Percentiles rank a stretch among this genome's conserved stretches.
phyloP scores from a whole-genome alignment of 2,329 filamentous ascomycete genomes.

The Pseudofabraea citricarpa region DNA sequence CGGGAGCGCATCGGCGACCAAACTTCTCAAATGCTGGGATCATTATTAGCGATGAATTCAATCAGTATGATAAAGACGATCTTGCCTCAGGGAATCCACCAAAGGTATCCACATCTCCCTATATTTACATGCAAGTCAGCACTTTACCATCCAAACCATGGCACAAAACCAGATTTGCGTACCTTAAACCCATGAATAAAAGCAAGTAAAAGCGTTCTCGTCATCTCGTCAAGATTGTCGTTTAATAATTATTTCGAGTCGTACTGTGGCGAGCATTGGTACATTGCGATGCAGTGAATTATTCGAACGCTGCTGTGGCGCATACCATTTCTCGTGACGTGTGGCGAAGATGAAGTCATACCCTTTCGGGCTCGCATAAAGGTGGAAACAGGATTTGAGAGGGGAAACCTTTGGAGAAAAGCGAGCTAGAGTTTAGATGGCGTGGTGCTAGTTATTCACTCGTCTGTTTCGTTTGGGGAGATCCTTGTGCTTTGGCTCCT shows the following conservation, averaged over 20 bases:
- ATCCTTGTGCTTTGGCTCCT: too few species aligned
- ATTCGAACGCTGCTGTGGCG: not conserved
- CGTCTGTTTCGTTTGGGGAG: too few species aligned
- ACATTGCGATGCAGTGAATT: not conserved
- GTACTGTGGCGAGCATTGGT: not conserved
- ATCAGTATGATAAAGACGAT: not conserved
- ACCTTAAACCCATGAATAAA: conserved; percentile 69
- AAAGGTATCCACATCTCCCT: conserved; percentile 66
- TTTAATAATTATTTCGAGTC: not conserved
- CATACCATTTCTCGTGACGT: not conserved
- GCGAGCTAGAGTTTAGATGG: not conserved
- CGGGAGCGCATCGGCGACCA: conserved; percentile 53
- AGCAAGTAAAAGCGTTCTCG: conserved; percentile 61
- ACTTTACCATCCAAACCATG: too few species aligned
- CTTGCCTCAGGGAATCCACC: conserved; percentile 53
- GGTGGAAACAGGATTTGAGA: not conserved
- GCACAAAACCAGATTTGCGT: too few species aligned
- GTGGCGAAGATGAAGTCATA: not conserved
- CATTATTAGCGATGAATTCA: not conserved
- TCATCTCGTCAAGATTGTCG: conserved; percentile 34
- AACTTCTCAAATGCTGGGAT: conserved; percentile 48
- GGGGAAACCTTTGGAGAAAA: not conserved
- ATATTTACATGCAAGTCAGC: too few species aligned
- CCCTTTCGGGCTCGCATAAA: not conserved
- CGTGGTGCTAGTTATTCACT: too few species aligned